Evolutionary conservation across 805 yeast species (phyloP).

Genomic region (Kurtzmaniella cleridarum): DNA sequence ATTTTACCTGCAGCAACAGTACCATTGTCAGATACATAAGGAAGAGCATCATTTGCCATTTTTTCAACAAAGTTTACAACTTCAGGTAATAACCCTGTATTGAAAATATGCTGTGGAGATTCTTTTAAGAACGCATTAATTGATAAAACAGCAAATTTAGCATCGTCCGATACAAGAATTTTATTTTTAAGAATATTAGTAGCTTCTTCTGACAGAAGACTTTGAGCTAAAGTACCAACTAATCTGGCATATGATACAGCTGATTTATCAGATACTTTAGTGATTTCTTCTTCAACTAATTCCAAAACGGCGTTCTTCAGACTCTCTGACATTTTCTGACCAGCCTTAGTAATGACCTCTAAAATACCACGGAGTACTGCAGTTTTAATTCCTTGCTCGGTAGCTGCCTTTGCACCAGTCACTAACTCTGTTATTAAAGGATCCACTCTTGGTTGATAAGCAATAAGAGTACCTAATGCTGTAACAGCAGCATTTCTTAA

Average conservation of each 20-base stretch:
- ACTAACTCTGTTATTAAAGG: conserved; percentile 84
- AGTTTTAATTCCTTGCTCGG: conserved; percentile 68
- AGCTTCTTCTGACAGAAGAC: conserved; percentile 62
- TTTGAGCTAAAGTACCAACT: conserved; percentile 70
- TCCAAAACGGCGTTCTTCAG: conserved; percentile 66
- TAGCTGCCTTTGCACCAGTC: conserved; percentile 61
- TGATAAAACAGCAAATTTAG: conserved; percentile 59
- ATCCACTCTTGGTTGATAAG: conserved; percentile 89
- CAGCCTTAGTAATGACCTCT: conserved; percentile 78
- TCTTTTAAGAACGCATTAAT: conserved; percentile 76
- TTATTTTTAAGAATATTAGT: conserved; percentile 51
- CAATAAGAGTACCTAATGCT: conserved; percentile 83
- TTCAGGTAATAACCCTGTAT: conserved; percentile 44
- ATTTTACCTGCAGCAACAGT: conserved; percentile 78
- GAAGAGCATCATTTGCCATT: conserved; percentile 37
- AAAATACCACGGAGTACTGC: conserved; percentile 82
- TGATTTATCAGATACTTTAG: conserved; percentile 46
- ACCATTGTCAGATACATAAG: conserved; percentile 68
- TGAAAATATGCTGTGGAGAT: conserved; percentile 61
- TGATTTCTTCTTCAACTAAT: conserved; percentile 68
- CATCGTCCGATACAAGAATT: conserved; percentile 45
- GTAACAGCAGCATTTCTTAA: conserved; percentile 81
- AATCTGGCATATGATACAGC: conserved; percentile 75
- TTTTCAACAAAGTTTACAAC: conserved; percentile 44
- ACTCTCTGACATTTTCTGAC: conserved; percentile 66